Conservation (phyloP, 2,329 filamentous ascomycete genomes). For the Dendryphion nanum region DNA sequence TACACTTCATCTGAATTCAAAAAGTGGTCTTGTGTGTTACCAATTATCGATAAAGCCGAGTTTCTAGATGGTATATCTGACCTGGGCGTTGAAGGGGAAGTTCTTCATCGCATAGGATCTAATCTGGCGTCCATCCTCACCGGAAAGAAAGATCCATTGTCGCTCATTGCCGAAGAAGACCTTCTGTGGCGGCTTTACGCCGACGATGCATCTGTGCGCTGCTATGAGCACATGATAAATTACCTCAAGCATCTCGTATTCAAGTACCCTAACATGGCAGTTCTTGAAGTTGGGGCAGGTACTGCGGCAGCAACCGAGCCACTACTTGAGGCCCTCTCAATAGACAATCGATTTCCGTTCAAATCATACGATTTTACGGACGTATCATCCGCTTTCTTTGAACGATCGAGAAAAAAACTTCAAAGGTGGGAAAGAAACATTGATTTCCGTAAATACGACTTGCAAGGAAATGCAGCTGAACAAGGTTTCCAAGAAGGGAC, state of each 20-base stretch:
- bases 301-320: slow-evolving; percentile 8
- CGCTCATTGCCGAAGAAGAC: neutral
- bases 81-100: neutral
- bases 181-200: neutral
- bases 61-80: too few relatives aligned
- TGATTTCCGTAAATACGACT: neutral
- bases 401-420: neutral
- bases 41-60: too few relatives aligned
- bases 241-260: neutral
- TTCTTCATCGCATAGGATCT: neutral
- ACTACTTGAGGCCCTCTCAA: neutral
- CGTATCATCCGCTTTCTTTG: neutral
- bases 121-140: neutral
- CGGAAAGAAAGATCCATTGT: neutral
- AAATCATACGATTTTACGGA: neutral
- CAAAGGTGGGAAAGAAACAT: neutral
- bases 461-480: neutral
- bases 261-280: slow-evolving; percentile 4
- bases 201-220: neutral
- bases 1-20: too few relatives aligned
- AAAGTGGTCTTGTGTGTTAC: too few relatives aligned
- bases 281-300: slow-evolving; percentile 11
- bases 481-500: neutral
- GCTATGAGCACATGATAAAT: neutral
- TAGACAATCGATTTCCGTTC: too few relatives aligned